Percentiles rank a stretch among this genome's conserved stretches.
phyloP scores from a whole-genome alignment of 2,329 filamentous ascomycete genomes.

The Fusarium sp. region DNA sequence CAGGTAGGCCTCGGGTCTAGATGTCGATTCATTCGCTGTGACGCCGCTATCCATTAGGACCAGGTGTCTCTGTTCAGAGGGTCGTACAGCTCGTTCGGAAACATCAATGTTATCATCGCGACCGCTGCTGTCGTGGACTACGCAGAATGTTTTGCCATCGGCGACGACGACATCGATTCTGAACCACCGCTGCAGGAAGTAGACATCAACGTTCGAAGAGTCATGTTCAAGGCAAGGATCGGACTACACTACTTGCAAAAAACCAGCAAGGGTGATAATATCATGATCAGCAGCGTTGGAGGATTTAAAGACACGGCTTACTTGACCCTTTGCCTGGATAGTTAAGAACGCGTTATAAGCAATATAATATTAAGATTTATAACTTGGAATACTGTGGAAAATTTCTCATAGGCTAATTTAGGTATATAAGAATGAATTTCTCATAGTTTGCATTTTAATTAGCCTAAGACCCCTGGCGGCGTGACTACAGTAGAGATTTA shows the following conservation, averaged over 20 bases:
- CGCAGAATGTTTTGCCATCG: background rate
- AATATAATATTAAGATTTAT: no score
- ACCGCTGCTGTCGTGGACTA: background rate
- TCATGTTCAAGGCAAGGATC: background rate
- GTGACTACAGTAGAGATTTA: no score
- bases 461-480: no score
- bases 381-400: no score
- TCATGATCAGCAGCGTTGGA: background rate
- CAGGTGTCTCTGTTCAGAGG: background rate
- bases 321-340: background rate
- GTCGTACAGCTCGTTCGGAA: background rate
- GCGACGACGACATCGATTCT: background rate
- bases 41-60: background rate
- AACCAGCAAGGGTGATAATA: background rate
- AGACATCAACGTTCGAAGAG: background rate
- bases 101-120: background rate
- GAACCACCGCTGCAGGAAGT: background rate
- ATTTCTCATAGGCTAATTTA: no score
- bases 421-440: no score
- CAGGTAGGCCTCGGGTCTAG: background rate
- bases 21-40: background rate
- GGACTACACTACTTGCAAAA: background rate
- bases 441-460: no score
- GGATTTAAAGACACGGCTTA: background rate
- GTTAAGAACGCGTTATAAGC: no score